These are phyloP conservation scores for Dacryopinax spathularia DNA, from an alignment of 768 basidiomycete species.

Conservation along the genomic window DNA sequence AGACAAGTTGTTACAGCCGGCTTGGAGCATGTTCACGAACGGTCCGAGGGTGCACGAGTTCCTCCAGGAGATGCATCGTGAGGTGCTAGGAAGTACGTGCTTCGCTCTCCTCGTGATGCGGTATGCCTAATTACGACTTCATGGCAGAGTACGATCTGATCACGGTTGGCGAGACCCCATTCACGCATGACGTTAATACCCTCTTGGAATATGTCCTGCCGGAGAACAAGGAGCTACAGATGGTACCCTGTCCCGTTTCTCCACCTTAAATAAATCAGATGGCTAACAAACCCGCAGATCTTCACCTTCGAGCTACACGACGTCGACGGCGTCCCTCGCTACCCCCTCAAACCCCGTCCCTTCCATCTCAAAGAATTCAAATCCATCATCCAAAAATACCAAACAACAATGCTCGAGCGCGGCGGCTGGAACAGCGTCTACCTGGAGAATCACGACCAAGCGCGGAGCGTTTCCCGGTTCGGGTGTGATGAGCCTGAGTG, in stretches of 20 bases:
- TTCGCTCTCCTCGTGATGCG: not conserved
- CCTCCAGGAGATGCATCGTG: conserved; percentile 47
- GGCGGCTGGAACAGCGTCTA: conserved; percentile 58
- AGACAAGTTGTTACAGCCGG: conserved; percentile 9
- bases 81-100: conserved; percentile 44
- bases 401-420: conserved; percentile 39
- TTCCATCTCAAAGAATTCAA: conserved; percentile 45
- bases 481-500: conserved; percentile 46
- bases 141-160: conserved; percentile 40
- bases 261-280: too few relatives aligned
- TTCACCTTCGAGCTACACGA: conserved; percentile 53
- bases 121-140: not conserved
- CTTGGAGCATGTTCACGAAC: conserved; percentile 6
- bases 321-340: conserved; percentile 33
- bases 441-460: conserved; percentile 59
- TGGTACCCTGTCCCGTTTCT: conserved; percentile 10
- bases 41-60: conserved; percentile 56
- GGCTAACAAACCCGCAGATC: conserved; percentile 38
- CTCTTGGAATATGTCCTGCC: conserved; percentile 46
- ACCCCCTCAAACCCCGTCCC: conserved; percentile 29
- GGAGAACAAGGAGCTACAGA: conserved; percentile 30
- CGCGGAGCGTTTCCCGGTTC: conserved; percentile 50
- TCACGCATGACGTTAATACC: conserved; percentile 37
- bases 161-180: conserved; percentile 52
- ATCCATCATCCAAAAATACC: conserved; percentile 36